phyloP scores from a whole-genome alignment of 352 stramenopile species.

The Thraustotheca clavata region DNA sequence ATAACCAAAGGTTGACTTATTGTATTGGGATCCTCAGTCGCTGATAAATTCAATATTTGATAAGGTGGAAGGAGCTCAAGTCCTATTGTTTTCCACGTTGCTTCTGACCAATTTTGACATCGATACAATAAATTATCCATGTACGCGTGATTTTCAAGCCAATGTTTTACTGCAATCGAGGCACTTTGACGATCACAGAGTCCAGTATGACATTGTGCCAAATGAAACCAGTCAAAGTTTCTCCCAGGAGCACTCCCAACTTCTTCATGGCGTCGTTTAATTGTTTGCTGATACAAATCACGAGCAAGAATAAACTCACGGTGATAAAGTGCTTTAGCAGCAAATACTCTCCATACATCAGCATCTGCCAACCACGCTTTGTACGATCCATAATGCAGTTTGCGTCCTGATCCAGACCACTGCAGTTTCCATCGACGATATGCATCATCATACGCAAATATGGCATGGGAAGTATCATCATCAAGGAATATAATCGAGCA shows the following conservation, averaged over 20 bases:
- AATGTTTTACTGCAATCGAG: conserved; percentile 24
- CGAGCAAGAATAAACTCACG: conserved; percentile 47
- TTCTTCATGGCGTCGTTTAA: conserved; percentile 39
- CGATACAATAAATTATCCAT: neutral
- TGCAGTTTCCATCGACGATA: conserved; percentile 41
- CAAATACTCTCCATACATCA: conserved; percentile 42
- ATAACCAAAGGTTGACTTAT: neutral
- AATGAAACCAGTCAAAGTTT: conserved; percentile 42
- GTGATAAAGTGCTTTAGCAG: conserved; percentile 38
- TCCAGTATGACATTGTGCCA: conserved; percentile 37
- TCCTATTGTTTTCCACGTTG: neutral
- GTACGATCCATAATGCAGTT: conserved; percentile 32
- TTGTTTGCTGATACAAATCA: conserved; percentile 52
- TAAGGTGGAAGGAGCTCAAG: neutral
- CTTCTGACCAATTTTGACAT: neutral
- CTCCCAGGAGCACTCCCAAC: conserved; percentile 22
- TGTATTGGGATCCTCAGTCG: neutral
- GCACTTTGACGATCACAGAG: conserved; percentile 36
- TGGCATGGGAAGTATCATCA: conserved; percentile 33
- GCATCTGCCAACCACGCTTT: conserved; percentile 44
- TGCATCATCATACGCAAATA: conserved; percentile 58
- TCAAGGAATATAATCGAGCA: conserved; percentile 47
- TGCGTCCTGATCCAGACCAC: conserved; percentile 13
- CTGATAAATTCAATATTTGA: neutral
- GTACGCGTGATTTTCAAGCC: conserved; percentile 1